Percentiles rank a stretch among this genome's conserved stretches.
phyloP scores from a whole-genome alignment of 1,139 yeast species.

The Saccharomyces hybrid region DNA sequence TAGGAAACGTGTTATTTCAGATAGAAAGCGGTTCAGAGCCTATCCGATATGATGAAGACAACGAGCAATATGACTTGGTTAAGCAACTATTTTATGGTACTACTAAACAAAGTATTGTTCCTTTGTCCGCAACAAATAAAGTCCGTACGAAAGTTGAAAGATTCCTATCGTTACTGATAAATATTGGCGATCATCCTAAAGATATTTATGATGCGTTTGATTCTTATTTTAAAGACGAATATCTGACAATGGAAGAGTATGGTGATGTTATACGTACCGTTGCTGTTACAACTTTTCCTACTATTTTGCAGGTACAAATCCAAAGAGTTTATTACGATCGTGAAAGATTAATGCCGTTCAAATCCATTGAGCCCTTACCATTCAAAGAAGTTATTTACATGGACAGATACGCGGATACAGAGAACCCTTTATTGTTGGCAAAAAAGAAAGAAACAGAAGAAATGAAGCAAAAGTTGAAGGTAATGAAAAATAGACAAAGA shows the following conservation, averaged over 20 bases:
- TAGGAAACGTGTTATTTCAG: conserved; percentile 88
- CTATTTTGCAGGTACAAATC: conserved; percentile 80
- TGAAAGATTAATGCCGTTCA: conserved; percentile 63
- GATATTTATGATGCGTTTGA: conserved; percentile 88
- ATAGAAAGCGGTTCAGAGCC: conserved; percentile 86
- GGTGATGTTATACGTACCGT: conserved; percentile 69
- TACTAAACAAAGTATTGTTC: conserved; percentile 47
- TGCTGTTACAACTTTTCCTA: conserved; percentile 65
- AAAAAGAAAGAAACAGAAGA: conserved; percentile 53
- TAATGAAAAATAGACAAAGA: conserved; percentile 39
- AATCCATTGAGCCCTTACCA: conserved; percentile 73
- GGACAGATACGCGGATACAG: conserved; percentile 79
- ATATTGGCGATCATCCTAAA: conserved; percentile 80
- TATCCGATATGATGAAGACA: conserved; percentile 52
- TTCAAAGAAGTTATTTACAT: conserved; percentile 70
- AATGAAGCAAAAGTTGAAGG: conserved; percentile 53
- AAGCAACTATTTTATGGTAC: conserved; percentile 76
- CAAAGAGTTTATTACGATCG: conserved; percentile 90
- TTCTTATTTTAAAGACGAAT: conserved; percentile 66
- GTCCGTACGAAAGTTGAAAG: conserved; percentile 62
- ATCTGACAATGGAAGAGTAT: conserved; percentile 52
- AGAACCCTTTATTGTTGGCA: conserved; percentile 43
- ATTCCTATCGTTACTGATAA: conserved; percentile 72
- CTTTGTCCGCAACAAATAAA: conserved; percentile 27
- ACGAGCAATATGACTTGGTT: conserved; percentile 74